Conservation (phyloP, 345 rosid species). For the Kernera saxatilis region DNA sequence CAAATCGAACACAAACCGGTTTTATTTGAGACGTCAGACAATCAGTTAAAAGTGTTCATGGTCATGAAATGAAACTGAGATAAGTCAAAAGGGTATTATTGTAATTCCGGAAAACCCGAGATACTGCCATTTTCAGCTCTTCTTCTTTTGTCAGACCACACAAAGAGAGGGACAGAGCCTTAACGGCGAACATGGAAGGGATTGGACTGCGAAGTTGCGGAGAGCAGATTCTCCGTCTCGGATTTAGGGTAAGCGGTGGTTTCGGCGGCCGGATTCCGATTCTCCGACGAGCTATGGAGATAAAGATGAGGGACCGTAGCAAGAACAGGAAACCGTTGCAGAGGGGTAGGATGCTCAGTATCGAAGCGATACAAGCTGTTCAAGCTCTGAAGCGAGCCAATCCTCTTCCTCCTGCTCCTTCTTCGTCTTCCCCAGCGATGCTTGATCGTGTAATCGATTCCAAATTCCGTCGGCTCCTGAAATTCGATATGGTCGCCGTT, state of each 20-base stretch:
- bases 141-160: background rate
- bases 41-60: background rate
- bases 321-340: conserved; percentile 70
- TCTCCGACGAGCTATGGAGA: conserved; percentile 17
- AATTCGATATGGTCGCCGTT: conserved; percentile 77
- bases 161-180: background rate
- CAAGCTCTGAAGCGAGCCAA: conserved; percentile 71
- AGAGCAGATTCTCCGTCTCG: conserved; percentile 8
- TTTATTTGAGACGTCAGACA: background rate
- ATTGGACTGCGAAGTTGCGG: conserved; percentile 20
- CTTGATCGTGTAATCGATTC: conserved; percentile 40
- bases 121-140: background rate
- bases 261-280: background rate
- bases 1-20: background rate
- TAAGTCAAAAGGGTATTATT: conserved; percentile 2
- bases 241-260: background rate
- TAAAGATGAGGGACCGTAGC: conserved; percentile 60
- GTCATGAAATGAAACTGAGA: background rate
- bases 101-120: background rate
- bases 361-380: conserved; percentile 73
- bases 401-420: conserved; percentile 7
- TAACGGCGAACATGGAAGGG: conserved; percentile 27
- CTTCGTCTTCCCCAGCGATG: conserved; percentile 1
- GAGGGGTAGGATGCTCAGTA: conserved; percentile 77
- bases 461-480: conserved; percentile 61